phyloP scores from a whole-genome alignment of 108 stramenopile species.

The Nitzschia sp. region DNA sequence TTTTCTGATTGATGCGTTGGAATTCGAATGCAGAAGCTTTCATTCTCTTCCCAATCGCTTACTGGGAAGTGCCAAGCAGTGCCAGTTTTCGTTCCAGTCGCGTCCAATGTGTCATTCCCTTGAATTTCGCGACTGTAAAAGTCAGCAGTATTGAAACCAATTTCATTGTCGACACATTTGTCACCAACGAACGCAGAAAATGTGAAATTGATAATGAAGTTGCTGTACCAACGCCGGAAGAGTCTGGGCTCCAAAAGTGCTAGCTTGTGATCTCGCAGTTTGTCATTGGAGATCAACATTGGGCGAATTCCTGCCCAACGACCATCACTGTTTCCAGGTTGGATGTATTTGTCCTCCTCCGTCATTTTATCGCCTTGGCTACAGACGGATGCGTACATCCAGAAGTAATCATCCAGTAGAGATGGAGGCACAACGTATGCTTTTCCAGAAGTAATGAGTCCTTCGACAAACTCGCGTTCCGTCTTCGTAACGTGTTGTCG shows the following conservation, averaged over 20 bases:
- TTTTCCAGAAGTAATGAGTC: conserved; percentile 35
- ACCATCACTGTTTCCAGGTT: conserved; percentile 46
- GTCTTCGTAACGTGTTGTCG: conserved; percentile 39
- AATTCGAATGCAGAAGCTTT: conserved; percentile 67
- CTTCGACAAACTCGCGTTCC: conserved; percentile 36
- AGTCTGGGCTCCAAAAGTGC: conserved; percentile 73
- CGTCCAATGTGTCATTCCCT: conserved; percentile 39
- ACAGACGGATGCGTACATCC: conserved; percentile 81
- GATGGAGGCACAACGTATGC: conserved; percentile 62
- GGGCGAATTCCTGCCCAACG: conserved; percentile 80
- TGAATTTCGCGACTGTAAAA: conserved; percentile 87
- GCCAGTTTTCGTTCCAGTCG: neutral
- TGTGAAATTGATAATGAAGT: conserved; percentile 75
- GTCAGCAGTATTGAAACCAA: conserved; percentile 73
- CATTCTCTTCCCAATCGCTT: conserved; percentile 73
- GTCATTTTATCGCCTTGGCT: conserved; percentile 42
- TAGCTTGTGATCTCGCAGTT: conserved; percentile 83
- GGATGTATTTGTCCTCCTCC: conserved; percentile 46
- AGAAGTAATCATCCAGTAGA: conserved; percentile 81
- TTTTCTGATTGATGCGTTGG: conserved; percentile 18
- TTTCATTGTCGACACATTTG: conserved; percentile 58
- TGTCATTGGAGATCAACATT: conserved; percentile 80
- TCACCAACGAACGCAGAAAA: conserved; percentile 73
- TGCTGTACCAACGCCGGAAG: conserved; percentile 84
- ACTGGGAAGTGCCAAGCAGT: conserved; percentile 86